These are phyloP conservation scores for Cryptosporidium meleagridis DNA, from an alignment of 169 alveolate genomes.

Conservation along the genomic window DNA sequence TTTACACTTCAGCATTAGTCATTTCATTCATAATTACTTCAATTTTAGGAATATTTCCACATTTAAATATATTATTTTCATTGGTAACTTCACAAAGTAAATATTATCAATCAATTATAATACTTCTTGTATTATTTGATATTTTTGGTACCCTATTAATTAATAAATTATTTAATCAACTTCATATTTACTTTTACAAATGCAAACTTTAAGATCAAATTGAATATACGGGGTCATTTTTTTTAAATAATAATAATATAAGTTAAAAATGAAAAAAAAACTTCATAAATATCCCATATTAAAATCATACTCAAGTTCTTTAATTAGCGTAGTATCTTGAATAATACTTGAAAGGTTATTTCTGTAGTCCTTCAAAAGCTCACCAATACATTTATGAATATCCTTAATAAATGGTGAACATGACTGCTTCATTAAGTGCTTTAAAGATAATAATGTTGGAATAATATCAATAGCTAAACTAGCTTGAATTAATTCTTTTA, in stretches of 20 bases:
- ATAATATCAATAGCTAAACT: conserved; percentile 70
- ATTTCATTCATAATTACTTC: conserved; percentile 58
- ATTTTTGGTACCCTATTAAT: conserved; percentile 44
- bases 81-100: conserved; percentile 59
- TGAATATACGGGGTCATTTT: no score
- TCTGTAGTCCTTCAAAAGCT: conserved; percentile 61
- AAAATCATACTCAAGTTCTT: conserved; percentile 67
- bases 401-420: conserved; percentile 71
- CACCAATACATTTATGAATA: conserved; percentile 72
- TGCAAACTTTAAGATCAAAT: neutral
- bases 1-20: conserved; percentile 59
- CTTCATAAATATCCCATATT: conserved; percentile 47
- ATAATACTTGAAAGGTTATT: conserved; percentile 43
- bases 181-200: neutral
- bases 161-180: conserved; percentile 3
- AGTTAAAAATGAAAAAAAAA: neutral
- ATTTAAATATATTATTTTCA: conserved; percentile 77
- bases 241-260: no score
- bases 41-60: conserved; percentile 76
- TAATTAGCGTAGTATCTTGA: conserved; percentile 60
- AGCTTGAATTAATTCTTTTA: conserved; percentile 70
- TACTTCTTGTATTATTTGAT: conserved; percentile 23
- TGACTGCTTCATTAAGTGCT: conserved; percentile 66
- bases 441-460: conserved; percentile 57
- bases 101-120: neutral